Conservation (phyloP, 495 filamentous ascomycete genomes). For the Aeminium ludgeri region DNA sequence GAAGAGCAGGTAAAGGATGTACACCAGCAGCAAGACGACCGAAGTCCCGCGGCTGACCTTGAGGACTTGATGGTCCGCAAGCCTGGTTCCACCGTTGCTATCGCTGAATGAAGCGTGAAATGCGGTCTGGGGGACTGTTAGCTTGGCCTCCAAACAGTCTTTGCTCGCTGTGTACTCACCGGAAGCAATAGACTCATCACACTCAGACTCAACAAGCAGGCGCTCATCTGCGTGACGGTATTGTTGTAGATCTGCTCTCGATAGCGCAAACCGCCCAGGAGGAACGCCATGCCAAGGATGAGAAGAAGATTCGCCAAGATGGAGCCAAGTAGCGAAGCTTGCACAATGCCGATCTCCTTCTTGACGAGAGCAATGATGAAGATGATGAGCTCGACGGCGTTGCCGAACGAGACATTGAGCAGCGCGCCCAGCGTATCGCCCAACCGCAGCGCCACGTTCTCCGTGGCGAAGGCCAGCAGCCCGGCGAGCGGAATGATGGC, state of each 20-base stretch:
- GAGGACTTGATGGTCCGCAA: constrained; percentile 51
- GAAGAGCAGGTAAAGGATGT: constrained; percentile 72
- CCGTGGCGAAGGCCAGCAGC: constrained; percentile 66
- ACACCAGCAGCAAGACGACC: constrained; percentile 72
- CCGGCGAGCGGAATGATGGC: constrained; percentile 72
- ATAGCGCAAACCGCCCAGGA: constrained; percentile 71
- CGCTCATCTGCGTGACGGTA: constrained; percentile 89
- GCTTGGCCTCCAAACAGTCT: not conserved
- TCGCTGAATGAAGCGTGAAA: constrained; percentile 77
- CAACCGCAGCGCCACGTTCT: constrained; percentile 57
- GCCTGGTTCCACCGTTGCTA: constrained; percentile 19
- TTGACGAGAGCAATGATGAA: constrained; percentile 58
- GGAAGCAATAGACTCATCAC: constrained; percentile 73
- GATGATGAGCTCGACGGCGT: constrained; percentile 80
- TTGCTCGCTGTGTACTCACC: constrained; percentile 24
- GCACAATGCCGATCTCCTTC: constrained; percentile 77
- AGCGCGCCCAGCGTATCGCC: constrained; percentile 69
- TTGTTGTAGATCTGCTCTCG: constrained; percentile 91
- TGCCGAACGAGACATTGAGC: constrained; percentile 78
- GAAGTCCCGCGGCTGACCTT: constrained; percentile 82
- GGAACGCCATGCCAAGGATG: constrained; percentile 80
- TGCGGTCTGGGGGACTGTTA: constrained; percentile 40
- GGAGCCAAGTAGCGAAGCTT: constrained; percentile 73
- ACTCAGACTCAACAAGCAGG: constrained; percentile 73
- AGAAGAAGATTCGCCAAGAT: constrained; percentile 77